phyloP scores from a whole-genome alignment of 2,329 filamentous ascomycete species.

The Phaeophleospora eucalypticola region DNA sequence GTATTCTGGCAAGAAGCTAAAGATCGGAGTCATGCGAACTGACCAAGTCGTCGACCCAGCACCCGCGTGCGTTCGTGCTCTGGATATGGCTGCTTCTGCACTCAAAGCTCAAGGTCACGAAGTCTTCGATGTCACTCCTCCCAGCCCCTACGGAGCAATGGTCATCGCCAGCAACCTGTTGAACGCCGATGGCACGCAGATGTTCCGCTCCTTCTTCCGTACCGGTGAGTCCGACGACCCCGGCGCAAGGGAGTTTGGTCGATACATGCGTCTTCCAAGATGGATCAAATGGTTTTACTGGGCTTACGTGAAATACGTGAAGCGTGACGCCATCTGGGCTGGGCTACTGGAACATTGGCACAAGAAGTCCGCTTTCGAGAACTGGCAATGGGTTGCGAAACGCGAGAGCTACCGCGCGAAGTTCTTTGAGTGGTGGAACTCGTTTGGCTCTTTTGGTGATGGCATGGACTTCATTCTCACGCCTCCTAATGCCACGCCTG shows the following conservation, averaged over 20 bases:
- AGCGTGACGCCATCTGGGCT: constrained; percentile 72
- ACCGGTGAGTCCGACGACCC: constrained; percentile 74
- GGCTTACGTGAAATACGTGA: constrained; percentile 81
- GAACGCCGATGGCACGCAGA: constrained; percentile 77
- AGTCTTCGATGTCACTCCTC: constrained; percentile 56
- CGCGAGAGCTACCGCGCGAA: constrained; percentile 71
- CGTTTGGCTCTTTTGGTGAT: constrained; percentile 41
- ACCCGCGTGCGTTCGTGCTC: constrained; percentile 74
- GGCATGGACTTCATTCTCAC: constrained; percentile 71
- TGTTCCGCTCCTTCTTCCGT: constrained; percentile 72
- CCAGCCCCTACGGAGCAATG: constrained; percentile 66
- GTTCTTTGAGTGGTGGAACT: constrained; percentile 85
- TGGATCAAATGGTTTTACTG: constrained; percentile 82
- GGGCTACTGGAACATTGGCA: constrained; percentile 69
- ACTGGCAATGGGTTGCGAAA: constrained; percentile 75
- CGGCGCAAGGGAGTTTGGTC: constrained; percentile 70
- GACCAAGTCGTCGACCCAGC: constrained; percentile 75
- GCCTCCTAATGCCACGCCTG: constrained; percentile 85
- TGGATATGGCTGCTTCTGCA: constrained; percentile 66
- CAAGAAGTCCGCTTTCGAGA: constrained; percentile 68
- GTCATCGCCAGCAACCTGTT: constrained; percentile 74
- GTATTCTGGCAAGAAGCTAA: constrained; percentile 59
- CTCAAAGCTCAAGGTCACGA: constrained; percentile 71
- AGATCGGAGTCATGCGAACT: constrained; percentile 71
- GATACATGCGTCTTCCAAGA: constrained; percentile 67